Evolutionary conservation across 257 asterid species (phyloP), one percentile per base, ranked within the genome.

Genomic region (Primulina tabacum): DNA sequence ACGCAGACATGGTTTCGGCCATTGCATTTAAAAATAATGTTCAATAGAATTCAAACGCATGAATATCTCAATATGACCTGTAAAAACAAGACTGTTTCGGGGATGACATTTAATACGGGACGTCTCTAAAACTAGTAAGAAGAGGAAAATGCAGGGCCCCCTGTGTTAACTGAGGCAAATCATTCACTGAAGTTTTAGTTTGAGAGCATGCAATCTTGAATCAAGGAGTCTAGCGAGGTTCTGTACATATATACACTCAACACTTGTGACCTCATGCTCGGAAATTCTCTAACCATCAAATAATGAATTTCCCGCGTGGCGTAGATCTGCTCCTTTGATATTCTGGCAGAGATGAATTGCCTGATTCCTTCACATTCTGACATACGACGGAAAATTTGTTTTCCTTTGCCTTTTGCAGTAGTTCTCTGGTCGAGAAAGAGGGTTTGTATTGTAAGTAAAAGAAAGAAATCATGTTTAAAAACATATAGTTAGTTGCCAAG

Each of bases 221-320:
- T 65, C 26, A 20, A 30, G 69, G 56, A 53, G 69, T 34, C 40
- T 47, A 62, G 62, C 67, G 67, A 66, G 63, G 20, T 21, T 67
- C 68, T 79, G 72, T 76, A 73, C 84, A 82, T 63, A 62, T 68
- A 72, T 55, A 59, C 79, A 66, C 76, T 28, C 30, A 3, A 66
- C 4, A 38, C 50, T 38, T 38, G 50, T 33, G 71, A 78, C 73
- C 43, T 35, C 67, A 71, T 62, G 73, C 77, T 70, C 67, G 30
- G 32, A 37, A 20, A 26, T 60, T 64, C 60, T 14, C 61, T 60
- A 37, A 78, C 60, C 78, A 68, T 78, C 85, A 80, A 71, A 86
- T 65, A 71, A 85, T 78, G 68, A 83, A 82, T 69, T 87, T 89
- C 24, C 96, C 98, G 10, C 94, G 92, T 64, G 96, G 94, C n/a